phyloP scores from a whole-genome alignment of 2,329 filamentous ascomycete genomes.

The Didymella sp. region DNA sequence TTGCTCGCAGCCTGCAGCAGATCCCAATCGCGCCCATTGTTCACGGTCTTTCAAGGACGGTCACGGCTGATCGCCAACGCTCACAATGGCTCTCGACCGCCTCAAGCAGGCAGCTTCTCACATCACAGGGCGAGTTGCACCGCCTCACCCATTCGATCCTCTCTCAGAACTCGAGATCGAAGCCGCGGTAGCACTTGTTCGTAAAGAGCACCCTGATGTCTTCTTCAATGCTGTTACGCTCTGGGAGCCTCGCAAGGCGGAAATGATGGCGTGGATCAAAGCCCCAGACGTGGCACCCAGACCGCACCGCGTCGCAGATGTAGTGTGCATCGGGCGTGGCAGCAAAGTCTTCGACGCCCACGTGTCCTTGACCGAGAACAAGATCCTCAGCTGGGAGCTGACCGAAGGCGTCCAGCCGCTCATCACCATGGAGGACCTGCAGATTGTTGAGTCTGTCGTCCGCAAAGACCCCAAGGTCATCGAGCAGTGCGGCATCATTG shows the following conservation, averaged over 20 bases:
- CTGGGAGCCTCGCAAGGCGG: slow-evolving; percentile 82
- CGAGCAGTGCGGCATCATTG: slow-evolving; percentile 84
- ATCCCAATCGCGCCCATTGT: background rate
- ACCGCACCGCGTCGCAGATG: slow-evolving; percentile 77
- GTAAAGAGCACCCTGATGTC: slow-evolving; percentile 72
- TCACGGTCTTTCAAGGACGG: background rate
- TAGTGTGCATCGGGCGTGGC: slow-evolving; percentile 79
- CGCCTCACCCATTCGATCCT: slow-evolving; percentile 79
- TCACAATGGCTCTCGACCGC: slow-evolving; percentile 66
- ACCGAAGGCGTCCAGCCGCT: slow-evolving; percentile 82
- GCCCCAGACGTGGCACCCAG: slow-evolving; percentile 66
- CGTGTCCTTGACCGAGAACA: slow-evolving; percentile 72
- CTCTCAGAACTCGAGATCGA: slow-evolving; percentile 77
- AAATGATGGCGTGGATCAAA: slow-evolving; percentile 81
- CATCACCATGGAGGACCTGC: slow-evolving; percentile 91
- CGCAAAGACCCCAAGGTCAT: slow-evolving; percentile 85
- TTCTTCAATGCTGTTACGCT: slow-evolving; percentile 88
- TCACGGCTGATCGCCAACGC: background rate
- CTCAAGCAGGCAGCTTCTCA: slow-evolving; percentile 69
- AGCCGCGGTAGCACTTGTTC: slow-evolving; percentile 70
- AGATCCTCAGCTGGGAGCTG: slow-evolving; percentile 76
- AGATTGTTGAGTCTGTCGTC: slow-evolving; percentile 77
- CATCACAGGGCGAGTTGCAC: slow-evolving; percentile 61
- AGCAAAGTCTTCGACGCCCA: slow-evolving; percentile 84
- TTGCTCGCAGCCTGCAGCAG: background rate